Evolutionary conservation across 139 green algal species (phyloP), one percentile per base, ranked within the genome.

Genomic region (Volvox reticuliferus): DNA sequence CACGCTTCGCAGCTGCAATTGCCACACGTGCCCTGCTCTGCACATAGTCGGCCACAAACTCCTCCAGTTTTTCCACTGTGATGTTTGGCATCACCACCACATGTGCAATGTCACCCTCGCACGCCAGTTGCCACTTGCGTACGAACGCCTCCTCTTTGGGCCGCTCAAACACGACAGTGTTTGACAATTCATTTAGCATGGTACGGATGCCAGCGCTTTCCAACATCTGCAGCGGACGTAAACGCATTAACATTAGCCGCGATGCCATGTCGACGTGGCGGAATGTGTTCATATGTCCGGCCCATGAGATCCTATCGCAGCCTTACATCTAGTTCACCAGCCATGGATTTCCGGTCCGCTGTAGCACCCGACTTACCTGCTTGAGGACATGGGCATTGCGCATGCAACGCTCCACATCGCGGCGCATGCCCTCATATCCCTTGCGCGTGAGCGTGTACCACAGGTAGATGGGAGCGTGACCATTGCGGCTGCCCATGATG

Each of bases 71-170:
- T 63, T 96, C 93, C 17, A 98, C 90, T 12, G 92, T 96, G 78
- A 99, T 97, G 94, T 99, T 99, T 82, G 98, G 98, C 98, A 99
- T 99, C 18, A 99, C 98, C 30, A 99, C 98, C 36, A 99, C 98
- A 89, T 99, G 98, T 28, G 98, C 98, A 65, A 99, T 98, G 89
- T 98, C 95, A 18, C 94, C 96, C 96, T 99, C 94, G 93, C 98
- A 99, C 12, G 98, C 98, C 86, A 99, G 96, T 95, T 99, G 97
- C 97, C 98, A 99, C 94, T 99, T 99, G 75, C 96, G 94, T 82
- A 99, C 94, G 89, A 99, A 99, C 14, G 94, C 83, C 90, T 98
- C 95, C 85, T 98, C 96, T 24, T 85, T 83, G 0, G 97, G 98
- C 89, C 98, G 94, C 94, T 99, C 98, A 93, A 99, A 99, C 80